These are phyloP conservation scores for Suillus luteus DNA, from an alignment of 768 basidiomycete species.

Conservation along the genomic window DNA sequence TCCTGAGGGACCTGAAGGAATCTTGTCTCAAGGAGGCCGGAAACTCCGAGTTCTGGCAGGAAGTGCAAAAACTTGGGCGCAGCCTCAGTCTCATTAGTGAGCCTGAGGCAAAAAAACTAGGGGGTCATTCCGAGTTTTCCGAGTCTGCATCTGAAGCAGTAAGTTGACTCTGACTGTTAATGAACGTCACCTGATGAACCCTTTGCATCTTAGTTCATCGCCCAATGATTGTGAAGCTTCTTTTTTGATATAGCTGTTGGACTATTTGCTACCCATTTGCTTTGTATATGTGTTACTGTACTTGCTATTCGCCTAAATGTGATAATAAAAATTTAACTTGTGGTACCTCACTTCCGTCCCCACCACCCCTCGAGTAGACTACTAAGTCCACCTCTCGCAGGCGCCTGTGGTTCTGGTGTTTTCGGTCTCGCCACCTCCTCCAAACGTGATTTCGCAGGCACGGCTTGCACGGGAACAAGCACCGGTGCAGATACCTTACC, in stretches of 20 bases:
- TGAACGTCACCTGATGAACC: background rate
- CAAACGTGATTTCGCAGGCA: slow-evolving; percentile 53
- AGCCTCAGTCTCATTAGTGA: slow-evolving; percentile 61
- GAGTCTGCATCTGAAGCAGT: slow-evolving; percentile 61
- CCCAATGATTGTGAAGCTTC: slow-evolving; percentile 23
- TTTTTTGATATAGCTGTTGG: background rate
- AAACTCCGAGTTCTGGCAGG: slow-evolving; percentile 69
- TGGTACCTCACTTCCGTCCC: slow-evolving; percentile 27
- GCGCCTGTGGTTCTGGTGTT: slow-evolving; percentile 51
- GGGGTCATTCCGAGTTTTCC: slow-evolving; percentile 56
- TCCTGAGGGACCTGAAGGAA: slow-evolving; percentile 58
- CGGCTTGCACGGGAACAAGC: slow-evolving; percentile 20
- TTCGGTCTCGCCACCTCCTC: slow-evolving; percentile 50
- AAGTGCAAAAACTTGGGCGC: slow-evolving; percentile 52
- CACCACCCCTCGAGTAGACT: slow-evolving; percentile 83
- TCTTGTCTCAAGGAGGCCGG: slow-evolving; percentile 57
- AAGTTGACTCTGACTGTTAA: slow-evolving; percentile 18
- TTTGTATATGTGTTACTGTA: background rate
- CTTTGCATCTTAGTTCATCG: slow-evolving; percentile 25
- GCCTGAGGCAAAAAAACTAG: slow-evolving; percentile 59
- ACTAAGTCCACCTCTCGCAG: slow-evolving; percentile 57
- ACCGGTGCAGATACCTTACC: slow-evolving; percentile 50
- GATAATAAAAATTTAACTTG: background rate
- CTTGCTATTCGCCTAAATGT: background rate
- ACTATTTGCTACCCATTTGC: slow-evolving; percentile 18